Percentiles rank a stretch among this genome's conserved stretches.
These are phyloP conservation scores for Saccharomyces jurei DNA, from an alignment of 805 yeast species.

Conservation along the genomic window DNA sequence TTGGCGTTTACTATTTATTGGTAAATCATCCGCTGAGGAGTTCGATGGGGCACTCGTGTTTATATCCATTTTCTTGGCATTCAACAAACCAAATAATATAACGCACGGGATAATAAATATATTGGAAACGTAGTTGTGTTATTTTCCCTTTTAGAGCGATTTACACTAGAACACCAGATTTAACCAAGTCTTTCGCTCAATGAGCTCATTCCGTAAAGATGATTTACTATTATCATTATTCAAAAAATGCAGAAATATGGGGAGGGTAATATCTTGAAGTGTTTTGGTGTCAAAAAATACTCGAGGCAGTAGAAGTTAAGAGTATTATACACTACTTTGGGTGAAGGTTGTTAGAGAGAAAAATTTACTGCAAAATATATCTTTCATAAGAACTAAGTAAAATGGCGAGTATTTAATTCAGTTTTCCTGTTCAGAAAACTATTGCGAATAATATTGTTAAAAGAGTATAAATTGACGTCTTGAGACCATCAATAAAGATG, in stretches of 20 bases:
- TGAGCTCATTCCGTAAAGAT: background rate
- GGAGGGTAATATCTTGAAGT: background rate
- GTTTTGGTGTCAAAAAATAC: background rate
- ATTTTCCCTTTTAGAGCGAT: background rate
- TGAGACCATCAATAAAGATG: background rate
- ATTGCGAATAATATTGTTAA: background rate
- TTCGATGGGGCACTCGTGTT: background rate
- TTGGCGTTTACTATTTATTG: background rate
- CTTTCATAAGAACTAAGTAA: background rate
- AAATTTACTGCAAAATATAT: background rate
- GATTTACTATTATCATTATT: background rate
- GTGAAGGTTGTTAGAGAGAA: background rate
- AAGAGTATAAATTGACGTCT: background rate
- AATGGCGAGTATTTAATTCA: background rate
- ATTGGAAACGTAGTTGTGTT: background rate
- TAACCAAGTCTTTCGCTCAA: background rate
- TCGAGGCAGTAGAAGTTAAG: no score
- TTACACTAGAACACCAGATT: background rate
- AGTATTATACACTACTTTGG: background rate
- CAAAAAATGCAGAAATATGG: background rate
- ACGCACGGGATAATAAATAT: background rate
- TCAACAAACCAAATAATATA: background rate
- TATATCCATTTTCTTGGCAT: background rate
- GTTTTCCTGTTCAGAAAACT: background rate
- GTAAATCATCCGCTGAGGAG: background rate